Evolutionary conservation across 1,284 basidiomycete genomes (phyloP), one percentile per base, ranked within the genome.

Genomic region (Mycosarcoma maydis): DNA sequence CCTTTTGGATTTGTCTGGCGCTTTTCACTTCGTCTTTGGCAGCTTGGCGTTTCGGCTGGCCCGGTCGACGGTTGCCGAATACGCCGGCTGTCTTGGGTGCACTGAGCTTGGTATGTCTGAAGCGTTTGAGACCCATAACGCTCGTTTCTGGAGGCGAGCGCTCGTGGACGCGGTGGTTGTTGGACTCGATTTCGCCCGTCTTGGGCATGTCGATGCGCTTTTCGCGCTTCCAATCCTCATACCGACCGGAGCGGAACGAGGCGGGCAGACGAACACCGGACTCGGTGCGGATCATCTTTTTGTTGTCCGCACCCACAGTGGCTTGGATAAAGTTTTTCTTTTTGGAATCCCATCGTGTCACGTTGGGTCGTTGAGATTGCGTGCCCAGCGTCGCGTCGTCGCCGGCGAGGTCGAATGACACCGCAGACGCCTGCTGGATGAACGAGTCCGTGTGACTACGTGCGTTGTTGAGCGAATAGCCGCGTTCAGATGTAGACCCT

Each of bases 271-370:
- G 88, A 14, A 89, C 88, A 1, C 96, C 96, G 68, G 90, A 93
- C 83, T 99, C 96, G 2, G 93, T 94, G 68, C 88, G 89, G 72
- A 99, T 91, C 73, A 98, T 86, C 83, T 97, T 98, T 75, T 95
- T 87, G 82, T 98, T 98, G 82, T 98, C 94, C 4, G 92, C 88
- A 5, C 94, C 94, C 27, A 85, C 86, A 36, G 89, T 89, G 7
- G 92, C 93, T 73, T 90, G 88, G 36, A 96, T 85, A 73, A 98
- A 98, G 77, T 91, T 93, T 82, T 97, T 97, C 84, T 93, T 95
- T 84, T 95, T 97, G 75, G 91, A 90, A 83, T 98, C 94, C 96
- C 96, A 99, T 27, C 84, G 88, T 56, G 87, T 86, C 13, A 87
- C 85, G 26, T 86, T 86, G 46, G 78, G 54, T 19, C 84, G 16